phyloP scores from a whole-genome alignment of 306 rosid genomes.

The apple (Malus domestica) region ASM211411v1 NC_041805.1:29743001-29743500 shows the following conservation, averaged over 20 bases:
- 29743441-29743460: background rate
- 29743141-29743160: slow-evolving; percentile 85
- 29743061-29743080: background rate
- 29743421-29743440: background rate
- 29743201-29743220: slow-evolving; percentile 48
- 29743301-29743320: slow-evolving; percentile 76
- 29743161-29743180: slow-evolving; percentile 84
- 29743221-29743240: slow-evolving; percentile 80
- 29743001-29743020: no score
- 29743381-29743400: background rate
- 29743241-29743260: slow-evolving; percentile 70
- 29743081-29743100: background rate
- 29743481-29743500: background rate
- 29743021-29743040: background rate
- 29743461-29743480: background rate
- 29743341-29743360: slow-evolving; percentile 54
- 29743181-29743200: slow-evolving; percentile 52
- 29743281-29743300: slow-evolving; percentile 89
- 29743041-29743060: background rate
- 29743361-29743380: slow-evolving; percentile 38
- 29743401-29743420: background rate
- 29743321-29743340: slow-evolving; percentile 51
- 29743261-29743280: slow-evolving; percentile 55
- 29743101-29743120: slow-evolving; percentile 57
- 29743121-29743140: slow-evolving; percentile 52